Percentiles rank a stretch among this genome's conserved stretches.
Evolutionary conservation across 2,329 filamentous ascomycete genomes (phyloP).

Genomic region (Fusarium dimerum): DNA sequence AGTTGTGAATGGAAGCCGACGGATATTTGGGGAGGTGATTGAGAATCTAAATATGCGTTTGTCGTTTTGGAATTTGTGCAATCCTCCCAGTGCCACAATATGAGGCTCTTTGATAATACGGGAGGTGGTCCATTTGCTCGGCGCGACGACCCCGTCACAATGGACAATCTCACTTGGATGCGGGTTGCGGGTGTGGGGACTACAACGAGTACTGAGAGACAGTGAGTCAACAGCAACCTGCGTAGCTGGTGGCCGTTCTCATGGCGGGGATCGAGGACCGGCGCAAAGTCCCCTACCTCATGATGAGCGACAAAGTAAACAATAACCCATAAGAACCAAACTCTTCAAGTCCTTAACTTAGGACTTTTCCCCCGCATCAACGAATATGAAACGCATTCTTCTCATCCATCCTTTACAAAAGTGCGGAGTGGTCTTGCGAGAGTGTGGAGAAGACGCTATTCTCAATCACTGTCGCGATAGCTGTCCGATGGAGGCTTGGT

Average conservation of each 20-base stretch:
- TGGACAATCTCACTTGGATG: not conserved
- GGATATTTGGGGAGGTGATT: not conserved
- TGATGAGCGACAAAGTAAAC: too few relatives aligned
- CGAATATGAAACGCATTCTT: too few relatives aligned
- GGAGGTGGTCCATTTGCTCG: not conserved
- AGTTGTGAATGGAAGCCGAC: not conserved
- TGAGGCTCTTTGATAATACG: not conserved
- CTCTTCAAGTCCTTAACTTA: not conserved
- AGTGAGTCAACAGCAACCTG: too few relatives aligned
- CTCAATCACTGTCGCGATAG: not conserved
- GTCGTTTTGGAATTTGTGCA: not conserved
- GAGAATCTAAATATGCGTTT: not conserved
- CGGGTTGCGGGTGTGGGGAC: not conserved
- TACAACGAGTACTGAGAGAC: too few relatives aligned
- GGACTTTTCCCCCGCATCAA: too few relatives aligned
- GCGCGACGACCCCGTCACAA: not conserved
- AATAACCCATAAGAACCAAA: too few relatives aligned
- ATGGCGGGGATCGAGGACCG: not conserved
- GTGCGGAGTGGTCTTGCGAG: not conserved
- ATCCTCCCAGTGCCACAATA: not conserved
- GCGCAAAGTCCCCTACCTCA: not conserved
- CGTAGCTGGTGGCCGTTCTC: too few relatives aligned
- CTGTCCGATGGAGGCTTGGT: not conserved
- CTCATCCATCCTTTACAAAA: not conserved
- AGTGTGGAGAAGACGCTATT: slow-evolving; percentile 3